Evolutionary conservation across 225 moss, liverwort and hornwort species (phyloP).

Genomic region (Lunularia cruciata): DNA sequence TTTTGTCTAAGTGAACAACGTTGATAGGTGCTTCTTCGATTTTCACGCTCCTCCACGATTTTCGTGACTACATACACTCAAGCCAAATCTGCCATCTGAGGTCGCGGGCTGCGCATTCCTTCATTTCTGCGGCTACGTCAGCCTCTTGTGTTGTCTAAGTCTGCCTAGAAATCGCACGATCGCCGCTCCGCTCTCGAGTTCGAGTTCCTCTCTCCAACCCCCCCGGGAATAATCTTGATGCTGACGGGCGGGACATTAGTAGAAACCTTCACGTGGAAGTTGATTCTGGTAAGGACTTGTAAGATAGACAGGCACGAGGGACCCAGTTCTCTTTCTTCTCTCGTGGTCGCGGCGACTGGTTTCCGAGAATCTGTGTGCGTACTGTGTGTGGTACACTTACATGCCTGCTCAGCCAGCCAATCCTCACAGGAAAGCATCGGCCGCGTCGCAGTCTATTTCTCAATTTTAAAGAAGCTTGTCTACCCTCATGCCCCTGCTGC

Average conservation of each 20-base stretch:
- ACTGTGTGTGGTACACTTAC: slow-evolving; percentile 1
- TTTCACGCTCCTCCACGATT: slow-evolving; percentile 8
- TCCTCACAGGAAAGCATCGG: not conserved
- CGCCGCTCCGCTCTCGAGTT: not conserved
- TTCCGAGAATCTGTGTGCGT: slow-evolving; percentile 15
- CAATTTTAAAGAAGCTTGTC: not conserved
- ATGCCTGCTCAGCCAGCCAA: slow-evolving; percentile 10
- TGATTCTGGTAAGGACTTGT: not conserved
- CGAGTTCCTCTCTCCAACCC: too few relatives aligned
- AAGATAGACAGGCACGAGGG: not conserved
- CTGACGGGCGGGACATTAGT: not conserved
- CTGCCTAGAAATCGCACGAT: not conserved
- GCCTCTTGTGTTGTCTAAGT: not conserved
- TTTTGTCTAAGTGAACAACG: too few relatives aligned
- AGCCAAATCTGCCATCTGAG: not conserved
- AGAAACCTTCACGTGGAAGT: slow-evolving; percentile 14
- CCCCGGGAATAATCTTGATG: slow-evolving; percentile 1
- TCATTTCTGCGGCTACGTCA: slow-evolving; percentile 1
- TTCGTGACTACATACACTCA: slow-evolving; percentile 3
- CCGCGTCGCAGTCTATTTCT: slow-evolving; percentile 19
- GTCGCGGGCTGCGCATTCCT: not conserved
- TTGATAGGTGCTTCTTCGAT: not conserved
- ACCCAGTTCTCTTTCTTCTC: not conserved
- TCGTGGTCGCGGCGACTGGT: slow-evolving; percentile 22
- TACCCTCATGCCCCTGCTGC: slow-evolving; percentile 6